Conservation (phyloP, 2,329 filamentous ascomycete species). For the Mycocentrospora acerina region DNA sequence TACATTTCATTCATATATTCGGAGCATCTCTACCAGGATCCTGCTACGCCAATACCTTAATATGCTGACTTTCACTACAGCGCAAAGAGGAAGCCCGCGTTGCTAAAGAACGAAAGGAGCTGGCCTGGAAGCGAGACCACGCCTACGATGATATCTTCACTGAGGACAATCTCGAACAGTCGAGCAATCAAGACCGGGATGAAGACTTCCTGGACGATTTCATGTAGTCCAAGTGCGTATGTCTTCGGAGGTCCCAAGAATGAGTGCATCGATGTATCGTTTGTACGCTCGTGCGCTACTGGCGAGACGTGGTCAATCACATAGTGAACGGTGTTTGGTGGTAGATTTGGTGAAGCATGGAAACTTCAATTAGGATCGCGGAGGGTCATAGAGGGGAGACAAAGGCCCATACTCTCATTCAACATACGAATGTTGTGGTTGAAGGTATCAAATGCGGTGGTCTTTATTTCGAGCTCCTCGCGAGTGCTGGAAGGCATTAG, state of each 20-base stretch:
- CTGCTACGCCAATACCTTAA: too few species aligned
- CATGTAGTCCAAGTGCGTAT: constrained; percentile 23
- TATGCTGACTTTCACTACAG: constrained; percentile 44
- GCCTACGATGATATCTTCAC: constrained; percentile 91
- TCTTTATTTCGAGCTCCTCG: constrained; percentile 34
- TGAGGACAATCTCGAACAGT: constrained; percentile 73
- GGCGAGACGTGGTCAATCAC: too few species aligned
- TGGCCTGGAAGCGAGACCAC: constrained; percentile 96
- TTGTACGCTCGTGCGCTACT: not conserved
- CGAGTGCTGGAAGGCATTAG: constrained; percentile 17
- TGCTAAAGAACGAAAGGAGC: constrained; percentile 78
- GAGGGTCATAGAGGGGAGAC: constrained; percentile 43
- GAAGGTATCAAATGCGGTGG: constrained; percentile 60
- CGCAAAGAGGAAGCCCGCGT: constrained; percentile 74
- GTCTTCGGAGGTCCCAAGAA: not conserved
- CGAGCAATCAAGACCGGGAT: constrained; percentile 82
- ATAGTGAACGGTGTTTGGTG: constrained; percentile 8
- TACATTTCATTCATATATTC: too few species aligned
- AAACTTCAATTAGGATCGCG: constrained; percentile 26
- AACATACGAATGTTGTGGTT: constrained; percentile 71
- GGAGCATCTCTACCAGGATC: too few species aligned
- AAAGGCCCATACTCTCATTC: constrained; percentile 71
- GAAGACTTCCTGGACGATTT: constrained; percentile 87
- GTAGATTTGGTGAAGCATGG: constrained; percentile 2
- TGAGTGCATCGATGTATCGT: not conserved